Evolutionary conservation across 164 flowering plant species (phyloP).

Genomic region (Kalanchoe fedtschenkoi): DNA sequence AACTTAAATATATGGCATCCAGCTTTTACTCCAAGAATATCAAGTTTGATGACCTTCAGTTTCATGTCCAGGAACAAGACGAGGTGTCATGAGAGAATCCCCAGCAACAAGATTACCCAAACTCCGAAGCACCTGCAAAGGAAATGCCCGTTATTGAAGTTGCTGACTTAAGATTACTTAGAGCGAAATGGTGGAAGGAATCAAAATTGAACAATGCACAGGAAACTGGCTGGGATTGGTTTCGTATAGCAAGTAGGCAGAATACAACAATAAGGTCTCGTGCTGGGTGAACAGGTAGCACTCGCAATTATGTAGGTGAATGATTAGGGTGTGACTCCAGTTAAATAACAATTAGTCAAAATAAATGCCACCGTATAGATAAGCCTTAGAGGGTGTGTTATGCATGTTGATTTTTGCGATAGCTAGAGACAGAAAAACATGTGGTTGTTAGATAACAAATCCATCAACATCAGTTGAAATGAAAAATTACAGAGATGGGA

Average conservation of each 20-base stretch:
- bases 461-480: no score
- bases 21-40: constrained; percentile 7
- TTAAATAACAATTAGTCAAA: background rate
- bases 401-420: background rate
- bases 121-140: constrained; percentile 66
- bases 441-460: background rate
- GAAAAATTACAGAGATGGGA: no score
- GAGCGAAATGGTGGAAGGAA: background rate
- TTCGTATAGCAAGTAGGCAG: background rate
- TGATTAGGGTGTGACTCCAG: no score
- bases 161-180: background rate
- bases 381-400: background rate
- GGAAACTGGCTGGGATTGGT: background rate
- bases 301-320: no score
- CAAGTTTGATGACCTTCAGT: constrained; percentile 48
- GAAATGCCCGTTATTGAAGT: background rate
- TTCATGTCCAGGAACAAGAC: constrained; percentile 58
- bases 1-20: no score
- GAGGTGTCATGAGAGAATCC: constrained; percentile 38
- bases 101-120: constrained; percentile 90
- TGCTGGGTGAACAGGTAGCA: no score
- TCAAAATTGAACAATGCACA: background rate
- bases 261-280: background rate
- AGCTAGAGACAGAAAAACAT: background rate
- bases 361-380: background rate